These are phyloP conservation scores for Verticillium nubilum DNA, from an alignment of 2,329 filamentous ascomycete species.

Conservation along the genomic window DNA sequence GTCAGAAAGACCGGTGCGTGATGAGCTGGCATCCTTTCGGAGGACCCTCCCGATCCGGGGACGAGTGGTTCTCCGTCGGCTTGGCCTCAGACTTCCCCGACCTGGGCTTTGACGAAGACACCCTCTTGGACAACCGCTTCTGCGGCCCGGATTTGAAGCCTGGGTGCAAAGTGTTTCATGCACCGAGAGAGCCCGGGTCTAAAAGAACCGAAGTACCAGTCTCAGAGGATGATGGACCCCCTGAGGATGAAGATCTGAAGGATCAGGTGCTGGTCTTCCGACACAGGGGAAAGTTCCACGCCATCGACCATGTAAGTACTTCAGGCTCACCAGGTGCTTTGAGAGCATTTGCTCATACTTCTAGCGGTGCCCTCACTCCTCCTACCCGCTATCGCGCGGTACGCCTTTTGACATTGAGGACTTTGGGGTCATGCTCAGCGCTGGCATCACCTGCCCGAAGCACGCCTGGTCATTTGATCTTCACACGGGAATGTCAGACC, in stretches of 20 bases:
- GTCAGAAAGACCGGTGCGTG: not conserved
- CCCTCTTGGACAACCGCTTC: constrained; percentile 28
- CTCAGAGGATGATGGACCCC: constrained; percentile 21
- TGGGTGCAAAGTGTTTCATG: constrained; percentile 55
- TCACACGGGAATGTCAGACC: constrained; percentile 55
- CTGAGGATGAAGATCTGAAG: constrained; percentile 31
- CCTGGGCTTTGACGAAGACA: constrained; percentile 32
- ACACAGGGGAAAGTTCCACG: constrained; percentile 59
- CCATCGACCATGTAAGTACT: constrained; percentile 59
- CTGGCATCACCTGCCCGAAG: constrained; percentile 61
- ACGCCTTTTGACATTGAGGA: constrained; percentile 67
- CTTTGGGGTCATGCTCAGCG: constrained; percentile 58
- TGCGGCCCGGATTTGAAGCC: constrained; percentile 35
- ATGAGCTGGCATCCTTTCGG: constrained; percentile 14
- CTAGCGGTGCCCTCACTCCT: constrained; percentile 62
- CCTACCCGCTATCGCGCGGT: constrained; percentile 59
- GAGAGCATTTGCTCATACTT: not conserved
- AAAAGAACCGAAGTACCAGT: constrained; percentile 30
- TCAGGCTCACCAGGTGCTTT: no score
- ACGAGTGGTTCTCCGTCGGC: constrained; percentile 51
- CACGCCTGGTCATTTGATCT: constrained; percentile 69
- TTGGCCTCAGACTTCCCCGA: constrained; percentile 50
- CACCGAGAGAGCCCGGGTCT: constrained; percentile 33
- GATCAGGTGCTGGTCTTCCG: constrained; percentile 63
- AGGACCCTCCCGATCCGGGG: constrained; percentile 15